Percentiles rank a stretch among this genome's conserved stretches.
phyloP scores from a whole-genome alignment of 2,329 filamentous ascomycete genomes.

The Arthrinium puccinioides region DNA sequence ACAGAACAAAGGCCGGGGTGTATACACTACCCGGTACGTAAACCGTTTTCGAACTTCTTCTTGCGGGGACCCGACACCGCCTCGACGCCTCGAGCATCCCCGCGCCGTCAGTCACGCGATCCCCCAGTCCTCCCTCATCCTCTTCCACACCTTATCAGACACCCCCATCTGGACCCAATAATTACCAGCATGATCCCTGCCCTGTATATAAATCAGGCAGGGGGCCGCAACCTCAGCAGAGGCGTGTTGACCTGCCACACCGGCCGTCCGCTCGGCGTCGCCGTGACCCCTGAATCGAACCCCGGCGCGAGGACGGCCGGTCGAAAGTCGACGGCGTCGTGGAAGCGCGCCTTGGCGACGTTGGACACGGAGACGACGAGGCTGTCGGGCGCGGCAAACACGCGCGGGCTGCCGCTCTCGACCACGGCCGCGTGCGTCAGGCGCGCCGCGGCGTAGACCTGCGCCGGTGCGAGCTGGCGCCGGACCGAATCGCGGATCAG shows the following conservation, averaged over 20 bases:
- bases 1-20: too few relatives aligned
- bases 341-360: background rate
- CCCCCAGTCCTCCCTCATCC: background rate
- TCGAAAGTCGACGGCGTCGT: background rate
- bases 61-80: too few relatives aligned
- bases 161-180: background rate
- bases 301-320: background rate
- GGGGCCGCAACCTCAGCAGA: background rate
- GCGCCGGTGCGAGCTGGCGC: background rate
- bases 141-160: background rate
- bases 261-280: background rate
- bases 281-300: too few relatives aligned
- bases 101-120: too few relatives aligned
- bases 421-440: background rate
- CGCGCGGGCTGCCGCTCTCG: background rate
- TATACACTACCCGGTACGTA: too few relatives aligned
- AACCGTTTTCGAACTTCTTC: too few relatives aligned
- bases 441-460: background rate
- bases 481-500: background rate
- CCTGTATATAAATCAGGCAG: background rate
- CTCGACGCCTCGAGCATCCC: too few relatives aligned
- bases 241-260: background rate
- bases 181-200: background rate
- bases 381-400: background rate
- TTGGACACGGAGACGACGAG: background rate